These are phyloP conservation scores for Lasiodiplodia gonubiensis DNA, from an alignment of 2,329 filamentous ascomycete genomes.

Conservation along the genomic window DNA sequence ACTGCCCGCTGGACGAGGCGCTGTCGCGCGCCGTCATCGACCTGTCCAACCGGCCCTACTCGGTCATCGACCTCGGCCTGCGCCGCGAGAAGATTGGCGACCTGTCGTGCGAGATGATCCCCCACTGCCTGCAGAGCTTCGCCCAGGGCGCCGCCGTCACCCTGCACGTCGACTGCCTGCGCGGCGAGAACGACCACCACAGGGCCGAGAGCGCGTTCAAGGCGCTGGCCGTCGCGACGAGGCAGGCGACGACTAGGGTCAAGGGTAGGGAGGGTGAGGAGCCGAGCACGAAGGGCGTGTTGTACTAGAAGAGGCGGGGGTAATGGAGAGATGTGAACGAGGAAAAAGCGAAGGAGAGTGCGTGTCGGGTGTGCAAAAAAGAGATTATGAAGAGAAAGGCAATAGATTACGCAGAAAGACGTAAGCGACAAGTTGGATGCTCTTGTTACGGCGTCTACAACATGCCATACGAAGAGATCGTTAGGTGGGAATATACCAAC, in stretches of 20 bases:
- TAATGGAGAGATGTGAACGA: no score
- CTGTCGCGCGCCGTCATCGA: conserved; percentile 93
- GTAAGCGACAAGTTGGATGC: background rate
- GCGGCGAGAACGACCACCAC: conserved; percentile 95
- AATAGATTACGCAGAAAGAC: background rate
- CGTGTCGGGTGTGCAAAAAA: background rate
- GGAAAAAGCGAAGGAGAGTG: background rate
- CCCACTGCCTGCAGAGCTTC: conserved; percentile 93
- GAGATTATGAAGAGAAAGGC: background rate
- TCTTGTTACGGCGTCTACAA: background rate
- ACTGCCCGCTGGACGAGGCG: conserved; percentile 93
- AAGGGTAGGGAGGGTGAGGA: conserved; percentile 88
- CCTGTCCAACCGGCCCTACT: conserved; percentile 88
- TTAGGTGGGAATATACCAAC: background rate
- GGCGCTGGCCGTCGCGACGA: conserved; percentile 85
- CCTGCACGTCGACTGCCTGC: conserved; percentile 91
- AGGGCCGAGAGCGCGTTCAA: conserved; percentile 97
- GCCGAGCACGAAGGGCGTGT: conserved; percentile 92
- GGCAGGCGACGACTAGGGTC: conserved; percentile 75
- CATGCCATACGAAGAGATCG: background rate
- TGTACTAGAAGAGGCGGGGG: conserved; percentile 53
- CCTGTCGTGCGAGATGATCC: conserved; percentile 94
- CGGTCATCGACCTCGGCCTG: conserved; percentile 81
- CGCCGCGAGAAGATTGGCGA: conserved; percentile 92
- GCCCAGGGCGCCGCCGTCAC: conserved; percentile 88